Conservation (phyloP, 1,139 yeast genomes). For the Pichia cactophila region DNA sequence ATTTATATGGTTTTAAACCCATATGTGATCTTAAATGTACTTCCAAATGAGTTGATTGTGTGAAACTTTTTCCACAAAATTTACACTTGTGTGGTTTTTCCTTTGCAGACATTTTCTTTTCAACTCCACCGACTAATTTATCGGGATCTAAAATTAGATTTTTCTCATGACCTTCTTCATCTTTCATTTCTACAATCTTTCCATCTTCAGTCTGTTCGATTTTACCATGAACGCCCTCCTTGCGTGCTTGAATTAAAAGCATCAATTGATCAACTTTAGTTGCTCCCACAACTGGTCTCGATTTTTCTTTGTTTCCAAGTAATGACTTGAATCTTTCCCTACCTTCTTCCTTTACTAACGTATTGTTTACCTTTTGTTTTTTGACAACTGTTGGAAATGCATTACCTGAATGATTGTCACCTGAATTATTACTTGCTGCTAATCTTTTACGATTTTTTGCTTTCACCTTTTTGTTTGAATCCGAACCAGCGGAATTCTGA, state of each 20-base stretch:
- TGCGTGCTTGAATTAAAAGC: constrained; percentile 84
- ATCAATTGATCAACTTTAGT: constrained; percentile 84
- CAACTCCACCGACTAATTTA: constrained; percentile 77
- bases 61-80: constrained; percentile 60
- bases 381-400: neutral
- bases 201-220: constrained; percentile 63
- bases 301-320: constrained; percentile 39
- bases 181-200: constrained; percentile 26
- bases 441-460: neutral
- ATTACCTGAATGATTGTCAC: neutral
- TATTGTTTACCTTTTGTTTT: neutral
- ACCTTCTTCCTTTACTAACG: too few relatives aligned
- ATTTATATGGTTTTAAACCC: constrained; percentile 73
- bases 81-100: constrained; percentile 60
- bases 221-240: constrained; percentile 57
- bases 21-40: constrained; percentile 74
- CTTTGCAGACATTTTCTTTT: constrained; percentile 47
- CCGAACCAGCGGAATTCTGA: neutral
- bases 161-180: constrained; percentile 6
- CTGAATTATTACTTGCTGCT: neutral
- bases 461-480: neutral
- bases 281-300: constrained; percentile 69
- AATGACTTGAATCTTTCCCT: constrained; percentile 15
- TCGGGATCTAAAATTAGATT: constrained; percentile 51
- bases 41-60: constrained; percentile 71